phyloP scores from a whole-genome alignment of 2,329 filamentous ascomycete genomes.

The Colletotrichum lupini region DNA sequence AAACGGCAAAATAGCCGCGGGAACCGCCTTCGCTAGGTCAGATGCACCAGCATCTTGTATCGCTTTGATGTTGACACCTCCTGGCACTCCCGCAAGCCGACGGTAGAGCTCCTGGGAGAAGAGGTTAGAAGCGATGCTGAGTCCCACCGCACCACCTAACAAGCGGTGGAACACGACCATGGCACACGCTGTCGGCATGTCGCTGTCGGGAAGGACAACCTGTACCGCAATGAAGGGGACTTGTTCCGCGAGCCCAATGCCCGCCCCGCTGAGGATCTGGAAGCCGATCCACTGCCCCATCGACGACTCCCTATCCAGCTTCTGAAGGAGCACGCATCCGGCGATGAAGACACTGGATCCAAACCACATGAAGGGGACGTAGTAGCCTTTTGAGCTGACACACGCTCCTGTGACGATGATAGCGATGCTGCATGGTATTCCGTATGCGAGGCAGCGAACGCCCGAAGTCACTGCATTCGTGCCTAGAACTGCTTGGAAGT shows the following conservation, averaged over 20 bases:
- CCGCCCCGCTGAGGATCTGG: constrained; percentile 25
- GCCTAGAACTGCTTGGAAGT: background rate
- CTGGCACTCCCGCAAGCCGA: background rate
- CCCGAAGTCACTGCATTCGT: background rate
- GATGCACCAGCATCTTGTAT: background rate
- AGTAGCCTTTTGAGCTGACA: background rate
- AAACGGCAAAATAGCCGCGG: background rate
- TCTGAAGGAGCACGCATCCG: background rate
- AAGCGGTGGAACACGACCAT: background rate
- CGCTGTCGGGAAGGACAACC: constrained; percentile 27
- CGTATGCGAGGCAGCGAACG: background rate
- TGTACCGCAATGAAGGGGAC: constrained; percentile 33
- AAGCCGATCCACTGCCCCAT: constrained; percentile 21
- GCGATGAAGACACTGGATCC: background rate
- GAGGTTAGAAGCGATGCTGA: constrained; percentile 4
- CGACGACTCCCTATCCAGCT: background rate
- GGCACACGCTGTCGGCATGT: background rate
- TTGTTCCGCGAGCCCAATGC: constrained; percentile 29
- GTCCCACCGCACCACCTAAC: background rate
- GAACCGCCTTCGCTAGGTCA: background rate
- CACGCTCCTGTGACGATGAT: background rate
- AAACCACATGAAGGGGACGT: background rate
- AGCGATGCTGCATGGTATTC: background rate
- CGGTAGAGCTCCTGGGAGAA: constrained; percentile 4
- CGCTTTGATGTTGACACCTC: background rate